phyloP scores from a whole-genome alignment of 768 basidiomycete genomes.

The Hygrocybe punicea region DNA sequence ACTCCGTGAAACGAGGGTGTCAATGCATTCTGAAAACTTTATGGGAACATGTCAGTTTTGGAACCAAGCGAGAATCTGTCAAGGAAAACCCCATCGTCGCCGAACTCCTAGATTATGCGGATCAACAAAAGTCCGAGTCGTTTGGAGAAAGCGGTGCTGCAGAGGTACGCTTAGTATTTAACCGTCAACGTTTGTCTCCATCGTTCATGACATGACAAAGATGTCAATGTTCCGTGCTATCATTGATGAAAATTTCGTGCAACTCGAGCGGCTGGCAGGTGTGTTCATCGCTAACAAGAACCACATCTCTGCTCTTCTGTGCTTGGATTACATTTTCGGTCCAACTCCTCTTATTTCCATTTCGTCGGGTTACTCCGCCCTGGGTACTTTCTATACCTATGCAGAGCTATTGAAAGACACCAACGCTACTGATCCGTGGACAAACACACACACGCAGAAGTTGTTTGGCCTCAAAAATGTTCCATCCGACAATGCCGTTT shows the following conservation, averaged over 20 bases:
- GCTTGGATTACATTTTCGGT: constrained; percentile 42
- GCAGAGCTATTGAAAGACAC: constrained; percentile 22
- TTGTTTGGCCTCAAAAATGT: no score
- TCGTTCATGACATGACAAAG: constrained; percentile 4
- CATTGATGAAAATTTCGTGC: constrained; percentile 13
- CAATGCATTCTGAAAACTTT: constrained; percentile 42
- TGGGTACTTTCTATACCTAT: constrained; percentile 33
- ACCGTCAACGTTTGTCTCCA: no score
- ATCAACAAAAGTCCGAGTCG: no score
- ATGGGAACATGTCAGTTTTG: constrained; percentile 41
- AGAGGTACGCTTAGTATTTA: no score
- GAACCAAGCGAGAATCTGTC: no score
- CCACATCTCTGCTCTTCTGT: constrained; percentile 38
- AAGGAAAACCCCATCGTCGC: no score
- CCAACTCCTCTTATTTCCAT: constrained; percentile 24
- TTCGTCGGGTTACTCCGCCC: constrained; percentile 23
- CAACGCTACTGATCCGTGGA: no score
- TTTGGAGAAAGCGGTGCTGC: no score
- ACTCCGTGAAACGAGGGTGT: constrained; percentile 34
- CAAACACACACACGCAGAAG: no score
- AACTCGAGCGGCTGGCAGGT: constrained; percentile 33
- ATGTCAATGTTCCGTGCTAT: constrained; percentile 39
- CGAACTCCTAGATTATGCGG: no score
- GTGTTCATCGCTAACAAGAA: constrained; percentile 30
- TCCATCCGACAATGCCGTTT: no score